Base-by-base conservation (phyloP, 352 stramenopile genomes). In the Peronospora farinosa region DNA sequence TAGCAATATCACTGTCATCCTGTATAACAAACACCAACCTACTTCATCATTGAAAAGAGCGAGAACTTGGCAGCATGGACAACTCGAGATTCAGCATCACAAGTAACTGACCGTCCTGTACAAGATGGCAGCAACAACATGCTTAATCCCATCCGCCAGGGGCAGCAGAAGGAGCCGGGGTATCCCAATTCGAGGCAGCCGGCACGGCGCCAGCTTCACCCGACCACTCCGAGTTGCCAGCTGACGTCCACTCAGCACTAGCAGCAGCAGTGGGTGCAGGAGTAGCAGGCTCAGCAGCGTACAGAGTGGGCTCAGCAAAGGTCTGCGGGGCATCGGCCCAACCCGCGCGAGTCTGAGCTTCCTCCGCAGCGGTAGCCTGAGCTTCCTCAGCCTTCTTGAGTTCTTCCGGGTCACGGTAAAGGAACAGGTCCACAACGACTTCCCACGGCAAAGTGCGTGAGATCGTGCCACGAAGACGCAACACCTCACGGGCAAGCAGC, bases 371-470 rank as follows among this genome's bases (percentile, higher is more conserved):
- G 47, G 70, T 81, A 40, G 87, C 83, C 76, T 97, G 81, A 47
- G 95, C 95, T 63, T 99, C 96, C 70, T 99, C 96, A 32, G 78
- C 92, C 86, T 99, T 98, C 91, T 99, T 98, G 44, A 99, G 86
- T 81, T 99, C 97, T 65, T 99, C 97, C 56, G 96, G 85, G 77
- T 99, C 97, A 73, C 96, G 92, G 92, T 99, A 98, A 75, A 99
- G 98, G 95, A 99, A 99, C 53, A 99, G 92, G 82, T 99, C 97
- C 52, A 99, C 97, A 45, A 94, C 92, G 50, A 99, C 96, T 54
- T 98, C 95, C 97, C 97, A 99, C 60, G 95, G 88, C 30, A 89
- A 70, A 28, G 82, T 72, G 60, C 95, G 88, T 69, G 81, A 96
- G 66, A 99, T 96, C 47, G 88, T 96, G 77, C 97, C 97, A 55